Conservation (phyloP, 805 yeast genomes). For the Danielia oregonensis region DNA sequence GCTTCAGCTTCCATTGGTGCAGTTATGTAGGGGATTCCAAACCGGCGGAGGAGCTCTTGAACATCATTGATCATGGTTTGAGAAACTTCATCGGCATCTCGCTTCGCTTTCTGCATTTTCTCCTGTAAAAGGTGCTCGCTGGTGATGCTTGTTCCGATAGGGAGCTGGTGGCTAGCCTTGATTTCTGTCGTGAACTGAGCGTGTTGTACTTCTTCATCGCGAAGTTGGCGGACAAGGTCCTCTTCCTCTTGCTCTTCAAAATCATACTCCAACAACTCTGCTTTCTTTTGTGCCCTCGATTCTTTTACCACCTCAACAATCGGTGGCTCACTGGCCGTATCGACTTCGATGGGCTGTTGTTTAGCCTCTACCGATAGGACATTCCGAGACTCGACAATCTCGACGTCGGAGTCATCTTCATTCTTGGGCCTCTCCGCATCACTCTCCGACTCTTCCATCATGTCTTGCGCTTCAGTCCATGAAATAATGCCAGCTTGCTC, state of each 20-base stretch:
- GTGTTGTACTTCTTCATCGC: conserved; percentile 71
- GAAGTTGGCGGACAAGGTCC: conserved; percentile 56
- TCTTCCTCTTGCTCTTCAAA: conserved; percentile 79
- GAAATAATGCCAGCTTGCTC: conserved; percentile 49
- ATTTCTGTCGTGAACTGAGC: conserved; percentile 49
- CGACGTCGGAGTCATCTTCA: conserved; percentile 7
- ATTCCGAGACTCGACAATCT: conserved; percentile 4
- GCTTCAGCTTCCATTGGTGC: conserved; percentile 99
- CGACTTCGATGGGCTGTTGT: neutral
- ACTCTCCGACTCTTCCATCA: conserved; percentile 11
- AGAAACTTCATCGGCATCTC: conserved; percentile 92
- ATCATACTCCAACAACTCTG: conserved; percentile 50
- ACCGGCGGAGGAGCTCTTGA: conserved; percentile 78
- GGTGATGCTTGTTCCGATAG: conserved; percentile 34
- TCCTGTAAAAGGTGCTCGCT: conserved; percentile 53
- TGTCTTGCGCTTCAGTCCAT: conserved; percentile 45
- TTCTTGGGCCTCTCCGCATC: neutral
- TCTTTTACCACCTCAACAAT: neutral
- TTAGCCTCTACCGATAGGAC: neutral
- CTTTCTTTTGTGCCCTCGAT: conserved; percentile 8
- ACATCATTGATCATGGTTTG: conserved; percentile 83
- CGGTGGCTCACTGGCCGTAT: neutral
- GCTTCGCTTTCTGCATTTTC: conserved; percentile 59
- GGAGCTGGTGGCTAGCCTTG: conserved; percentile 16
- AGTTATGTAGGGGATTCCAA: conserved; percentile 91